Conservation (phyloP, 2,329 filamentous ascomycete genomes). For the Sarocladium strictum region DNA sequence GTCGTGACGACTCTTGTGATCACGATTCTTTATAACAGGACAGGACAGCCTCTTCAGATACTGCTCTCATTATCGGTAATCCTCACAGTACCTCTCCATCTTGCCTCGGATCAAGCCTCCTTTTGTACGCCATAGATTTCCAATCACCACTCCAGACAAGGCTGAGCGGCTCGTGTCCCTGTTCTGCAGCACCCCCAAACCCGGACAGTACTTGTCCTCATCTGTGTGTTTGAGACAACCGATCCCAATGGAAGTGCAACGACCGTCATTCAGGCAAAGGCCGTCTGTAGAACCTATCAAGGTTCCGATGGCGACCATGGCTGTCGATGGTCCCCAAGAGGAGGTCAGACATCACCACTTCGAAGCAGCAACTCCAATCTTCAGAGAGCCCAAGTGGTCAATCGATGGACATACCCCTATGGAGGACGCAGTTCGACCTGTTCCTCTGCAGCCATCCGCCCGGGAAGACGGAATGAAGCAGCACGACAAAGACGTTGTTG, state of each 20-base stretch:
- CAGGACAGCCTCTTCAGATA: no score
- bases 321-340: neutral
- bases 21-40: neutral
- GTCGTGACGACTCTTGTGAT: neutral
- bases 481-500: conserved; percentile 1
- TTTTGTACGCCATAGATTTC: no score
- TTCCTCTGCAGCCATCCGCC: neutral
- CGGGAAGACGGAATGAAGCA: neutral
- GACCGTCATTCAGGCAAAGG: neutral
- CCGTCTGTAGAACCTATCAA: conserved; percentile 1
- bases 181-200: neutral
- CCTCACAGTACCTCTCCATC: neutral
- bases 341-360: neutral
- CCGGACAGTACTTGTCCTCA: no score
- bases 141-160: neutral
- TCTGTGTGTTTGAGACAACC: neutral
- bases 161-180: neutral
- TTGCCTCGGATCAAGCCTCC: no score
- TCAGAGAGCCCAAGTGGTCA: conserved; percentile 1
- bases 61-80: no score
- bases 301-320: neutral
- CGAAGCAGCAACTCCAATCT: neutral
- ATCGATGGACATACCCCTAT: neutral
- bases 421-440: neutral
- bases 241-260: neutral